Evolutionary conservation across 1,284 basidiomycete genomes (phyloP).

Genomic region (Chondrostereum purpureum): DNA sequence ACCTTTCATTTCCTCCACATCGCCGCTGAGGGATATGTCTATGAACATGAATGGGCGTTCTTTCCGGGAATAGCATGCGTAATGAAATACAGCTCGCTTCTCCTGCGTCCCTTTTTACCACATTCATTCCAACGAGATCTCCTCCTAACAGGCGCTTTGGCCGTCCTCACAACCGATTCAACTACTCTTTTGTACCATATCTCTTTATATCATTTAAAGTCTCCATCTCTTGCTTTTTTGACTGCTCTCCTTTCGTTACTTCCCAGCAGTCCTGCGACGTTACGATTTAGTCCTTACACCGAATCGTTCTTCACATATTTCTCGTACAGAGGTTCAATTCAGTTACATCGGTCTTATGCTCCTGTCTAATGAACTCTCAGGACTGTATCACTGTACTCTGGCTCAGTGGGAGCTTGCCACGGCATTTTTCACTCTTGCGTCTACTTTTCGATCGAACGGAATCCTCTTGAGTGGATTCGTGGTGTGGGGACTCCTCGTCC

Average conservation of each 20-base stretch:
- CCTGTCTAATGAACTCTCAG: constrained; percentile 23
- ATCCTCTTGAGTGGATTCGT: constrained; percentile 71
- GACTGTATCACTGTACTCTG: constrained; percentile 55
- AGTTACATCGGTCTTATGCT: neutral
- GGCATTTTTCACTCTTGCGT: constrained; percentile 59
- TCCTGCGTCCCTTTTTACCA: constrained; percentile 14
- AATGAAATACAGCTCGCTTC: constrained; percentile 35
- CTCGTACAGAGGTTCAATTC: constrained; percentile 57
- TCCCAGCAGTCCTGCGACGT: constrained; percentile 73
- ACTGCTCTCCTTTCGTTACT: constrained; percentile 68
- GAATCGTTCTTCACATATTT: constrained; percentile 84
- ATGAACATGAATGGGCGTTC: constrained; percentile 88
- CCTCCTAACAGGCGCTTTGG: constrained; percentile 29
- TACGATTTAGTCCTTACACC: constrained; percentile 68
- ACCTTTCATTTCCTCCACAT: constrained; percentile 73
- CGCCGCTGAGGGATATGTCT: constrained; percentile 58
- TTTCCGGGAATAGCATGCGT: constrained; percentile 64
- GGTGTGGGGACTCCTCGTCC: constrained; percentile 58
- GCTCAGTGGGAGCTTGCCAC: constrained; percentile 48
- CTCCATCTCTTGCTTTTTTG: constrained; percentile 52
- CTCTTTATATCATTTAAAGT: constrained; percentile 45
- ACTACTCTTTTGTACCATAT: constrained; percentile 59
- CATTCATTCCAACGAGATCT: constrained; percentile 10
- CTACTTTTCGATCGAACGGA: constrained; percentile 78
- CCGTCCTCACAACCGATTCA: constrained; percentile 39